A percentile compares a stretch with the other conserved stretches of the same genome.
Conservation (phyloP, 2,329 filamentous ascomycete species). For the Metarhizium anisopliae region DNA sequence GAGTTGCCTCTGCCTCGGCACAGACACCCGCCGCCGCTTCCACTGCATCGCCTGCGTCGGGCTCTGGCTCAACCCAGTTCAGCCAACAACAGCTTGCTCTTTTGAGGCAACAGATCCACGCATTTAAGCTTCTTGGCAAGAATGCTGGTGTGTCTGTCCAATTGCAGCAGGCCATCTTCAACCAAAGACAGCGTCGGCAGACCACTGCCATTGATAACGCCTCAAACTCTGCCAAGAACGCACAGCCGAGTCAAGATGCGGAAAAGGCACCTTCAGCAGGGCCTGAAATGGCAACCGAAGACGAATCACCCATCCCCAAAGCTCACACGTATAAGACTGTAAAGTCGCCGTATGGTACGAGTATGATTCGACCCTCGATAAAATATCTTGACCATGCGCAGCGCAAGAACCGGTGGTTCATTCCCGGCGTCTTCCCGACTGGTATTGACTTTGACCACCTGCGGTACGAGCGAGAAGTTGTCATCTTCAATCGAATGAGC, state of each 20-base stretch:
- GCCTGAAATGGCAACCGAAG: constrained; percentile 24
- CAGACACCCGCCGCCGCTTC: constrained; percentile 21
- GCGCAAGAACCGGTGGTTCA: constrained; percentile 66
- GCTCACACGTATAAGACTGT: constrained; percentile 59
- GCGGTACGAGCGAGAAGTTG: constrained; percentile 76
- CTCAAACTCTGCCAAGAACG: constrained; percentile 25
- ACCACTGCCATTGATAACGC: constrained; percentile 41
- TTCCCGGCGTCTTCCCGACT: constrained; percentile 81
- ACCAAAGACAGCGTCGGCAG: constrained; percentile 57
- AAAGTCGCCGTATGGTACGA: constrained; percentile 59
- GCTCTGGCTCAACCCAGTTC: constrained; percentile 49
- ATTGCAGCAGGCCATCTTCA: constrained; percentile 77
- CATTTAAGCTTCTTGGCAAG: constrained; percentile 84
- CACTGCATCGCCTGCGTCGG: constrained; percentile 20
- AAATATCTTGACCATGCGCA: constrained; percentile 72
- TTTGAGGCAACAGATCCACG: constrained; percentile 77
- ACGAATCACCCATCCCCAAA: constrained; percentile 26
- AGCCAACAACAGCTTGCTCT: constrained; percentile 69
- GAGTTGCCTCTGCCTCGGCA: constrained; percentile 29
- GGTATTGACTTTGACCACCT: constrained; percentile 82
- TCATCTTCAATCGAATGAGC: constrained; percentile 83
- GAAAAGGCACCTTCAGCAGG: constrained; percentile 27
- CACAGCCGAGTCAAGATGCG: constrained; percentile 21
- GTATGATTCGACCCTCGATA: constrained; percentile 49
- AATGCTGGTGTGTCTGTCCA: constrained; percentile 71